A percentile compares a stretch with the other conserved stretches of the same genome.
phyloP scores from a whole-genome alignment of 164 flowering plant species.

The Buxus sempervirens region DNA sequence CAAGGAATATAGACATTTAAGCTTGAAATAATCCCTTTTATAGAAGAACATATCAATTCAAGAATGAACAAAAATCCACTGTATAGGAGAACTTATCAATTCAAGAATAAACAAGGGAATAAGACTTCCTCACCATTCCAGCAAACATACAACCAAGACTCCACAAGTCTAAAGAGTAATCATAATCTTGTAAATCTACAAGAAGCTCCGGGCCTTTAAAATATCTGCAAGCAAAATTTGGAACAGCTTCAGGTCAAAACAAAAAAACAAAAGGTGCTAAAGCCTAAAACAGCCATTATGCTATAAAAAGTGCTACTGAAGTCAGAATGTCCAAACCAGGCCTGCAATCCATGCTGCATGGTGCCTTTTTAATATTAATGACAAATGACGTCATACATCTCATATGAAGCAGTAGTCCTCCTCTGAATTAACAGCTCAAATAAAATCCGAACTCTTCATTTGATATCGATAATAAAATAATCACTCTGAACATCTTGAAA shows the following conservation, averaged over 20 bases:
- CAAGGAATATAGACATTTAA: background rate
- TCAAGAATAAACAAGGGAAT: background rate
- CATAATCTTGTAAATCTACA: conserved; percentile 98
- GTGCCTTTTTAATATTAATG: background rate
- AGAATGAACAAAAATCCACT: background rate
- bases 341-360: background rate
- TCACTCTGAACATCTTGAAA: too few relatives aligned
- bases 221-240: conserved; percentile 50
- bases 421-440: background rate
- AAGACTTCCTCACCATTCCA: conserved; percentile 72
- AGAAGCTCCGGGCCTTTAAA: conserved; percentile 98
- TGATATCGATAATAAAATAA: too few relatives aligned
- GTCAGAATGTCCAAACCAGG: background rate
- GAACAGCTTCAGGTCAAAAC: background rate
- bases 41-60: background rate
- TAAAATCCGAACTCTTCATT: background rate
- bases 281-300: background rate
- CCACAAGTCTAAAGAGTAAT: conserved; percentile 97
- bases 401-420: background rate
- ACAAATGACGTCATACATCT: background rate
- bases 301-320: background rate
- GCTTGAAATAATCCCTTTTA: background rate
- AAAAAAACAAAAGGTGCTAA: conserved; percentile 2
- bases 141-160: conserved; percentile 99
- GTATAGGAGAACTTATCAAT: background rate